Conservation (phyloP, 495 filamentous ascomycete species). For the Saxophila tyrrhenica region DNA sequence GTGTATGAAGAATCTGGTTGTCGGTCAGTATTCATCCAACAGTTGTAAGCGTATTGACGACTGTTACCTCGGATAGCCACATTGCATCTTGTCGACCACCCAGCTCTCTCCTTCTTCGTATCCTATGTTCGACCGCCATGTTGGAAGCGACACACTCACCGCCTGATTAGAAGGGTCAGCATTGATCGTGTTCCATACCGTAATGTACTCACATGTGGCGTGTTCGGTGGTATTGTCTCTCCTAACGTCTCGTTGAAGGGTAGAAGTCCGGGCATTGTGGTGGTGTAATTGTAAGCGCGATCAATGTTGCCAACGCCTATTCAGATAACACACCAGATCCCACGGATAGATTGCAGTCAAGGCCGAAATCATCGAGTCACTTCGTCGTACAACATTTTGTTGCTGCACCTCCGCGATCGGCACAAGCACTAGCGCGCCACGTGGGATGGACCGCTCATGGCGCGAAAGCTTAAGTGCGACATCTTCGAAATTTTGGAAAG, state of each 20-base stretch:
- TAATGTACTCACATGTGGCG: constrained; percentile 14
- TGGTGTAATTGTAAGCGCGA: no score
- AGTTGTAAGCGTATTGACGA: no score
- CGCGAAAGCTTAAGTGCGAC: neutral
- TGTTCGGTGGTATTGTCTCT: constrained; percentile 21
- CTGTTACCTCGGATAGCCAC: constrained; percentile 77
- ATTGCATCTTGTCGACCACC: constrained; percentile 74
- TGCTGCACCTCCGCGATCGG: neutral
- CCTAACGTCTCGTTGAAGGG: constrained; percentile 19
- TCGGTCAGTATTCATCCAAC: no score
- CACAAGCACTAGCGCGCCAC: neutral
- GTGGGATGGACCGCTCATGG: neutral
- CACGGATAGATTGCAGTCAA: no score
- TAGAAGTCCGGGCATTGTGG: no score
- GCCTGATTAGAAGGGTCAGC: constrained; percentile 45
- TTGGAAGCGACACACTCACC: constrained; percentile 89
- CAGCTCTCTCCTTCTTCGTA: constrained; percentile 89
- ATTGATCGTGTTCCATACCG: neutral
- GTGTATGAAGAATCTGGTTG: constrained; percentile 76
- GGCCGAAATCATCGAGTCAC: neutral
- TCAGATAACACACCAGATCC: no score
- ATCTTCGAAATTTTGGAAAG: neutral
- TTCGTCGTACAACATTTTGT: neutral
- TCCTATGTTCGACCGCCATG: constrained; percentile 79
- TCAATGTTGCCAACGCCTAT: no score